Percentiles rank a stretch among this genome's conserved stretches.
phyloP scores from a whole-genome alignment of 228 moss, liverwort and hornwort species.

The Sphagnum fallax region DNA sequence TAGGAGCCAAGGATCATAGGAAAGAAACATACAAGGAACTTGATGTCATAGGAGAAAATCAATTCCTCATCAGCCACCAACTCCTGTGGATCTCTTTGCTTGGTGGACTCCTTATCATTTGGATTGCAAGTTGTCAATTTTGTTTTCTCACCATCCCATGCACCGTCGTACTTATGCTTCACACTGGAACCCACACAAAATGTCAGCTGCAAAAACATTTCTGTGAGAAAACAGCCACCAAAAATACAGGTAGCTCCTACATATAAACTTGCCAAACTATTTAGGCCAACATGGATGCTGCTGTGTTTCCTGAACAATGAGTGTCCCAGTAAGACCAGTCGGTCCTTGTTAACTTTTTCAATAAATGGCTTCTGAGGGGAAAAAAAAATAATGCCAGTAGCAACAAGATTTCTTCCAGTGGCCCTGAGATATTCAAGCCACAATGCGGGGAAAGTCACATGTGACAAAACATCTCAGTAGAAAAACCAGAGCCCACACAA shows the following conservation, averaged over 20 bases:
- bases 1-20: neutral
- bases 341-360: neutral
- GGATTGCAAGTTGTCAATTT: constrained; percentile 57
- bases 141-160: constrained; percentile 30
- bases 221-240: neutral
- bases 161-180: constrained; percentile 51
- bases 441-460: neutral
- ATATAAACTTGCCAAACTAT: neutral
- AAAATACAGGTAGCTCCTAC: neutral
- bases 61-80: constrained; percentile 47
- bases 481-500: neutral
- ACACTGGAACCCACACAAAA: constrained; percentile 33
- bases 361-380: neutral
- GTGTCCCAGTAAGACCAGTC: neutral
- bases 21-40: constrained; percentile 35
- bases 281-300: neutral
- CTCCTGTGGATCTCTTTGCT: constrained; percentile 52
- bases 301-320: neutral
- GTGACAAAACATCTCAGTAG: neutral
- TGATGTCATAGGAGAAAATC: constrained; percentile 73
- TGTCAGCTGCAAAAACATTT: neutral
- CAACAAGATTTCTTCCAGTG: neutral
- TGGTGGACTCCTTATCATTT: constrained; percentile 36
- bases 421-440: neutral
- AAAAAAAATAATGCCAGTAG: neutral